These are phyloP conservation scores for Porodaedalea pini DNA, from an alignment of 1,284 basidiomycete genomes.

Conservation along the genomic window DNA sequence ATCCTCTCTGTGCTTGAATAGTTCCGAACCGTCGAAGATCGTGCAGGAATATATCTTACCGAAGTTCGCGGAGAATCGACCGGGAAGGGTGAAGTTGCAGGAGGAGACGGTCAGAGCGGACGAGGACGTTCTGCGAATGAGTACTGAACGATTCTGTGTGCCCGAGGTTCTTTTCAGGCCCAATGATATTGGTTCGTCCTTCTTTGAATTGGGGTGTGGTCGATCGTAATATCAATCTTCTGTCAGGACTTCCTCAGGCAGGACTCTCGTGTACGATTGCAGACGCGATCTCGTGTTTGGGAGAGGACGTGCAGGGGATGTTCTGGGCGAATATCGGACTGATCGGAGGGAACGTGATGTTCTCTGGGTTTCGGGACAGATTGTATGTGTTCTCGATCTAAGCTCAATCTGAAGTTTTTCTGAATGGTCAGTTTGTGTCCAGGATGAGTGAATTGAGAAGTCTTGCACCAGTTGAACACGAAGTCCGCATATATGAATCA, in stretches of 20 bases:
- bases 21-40: constrained; percentile 56
- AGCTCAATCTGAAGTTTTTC: neutral
- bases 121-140: constrained; percentile 83
- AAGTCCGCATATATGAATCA: constrained; percentile 69
- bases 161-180: constrained; percentile 89
- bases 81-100: constrained; percentile 60
- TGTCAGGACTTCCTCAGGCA: constrained; percentile 72
- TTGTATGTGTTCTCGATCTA: constrained; percentile 49
- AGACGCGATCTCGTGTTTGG: constrained; percentile 68
- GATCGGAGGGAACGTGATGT: constrained; percentile 78
- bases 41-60: constrained; percentile 88
- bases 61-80: constrained; percentile 72
- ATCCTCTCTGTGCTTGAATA: constrained; percentile 30
- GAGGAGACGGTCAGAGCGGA: constrained; percentile 53
- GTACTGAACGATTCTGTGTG: constrained; percentile 85
- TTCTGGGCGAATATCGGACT: constrained; percentile 93
- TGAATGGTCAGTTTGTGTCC: constrained; percentile 16
- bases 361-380: constrained; percentile 71
- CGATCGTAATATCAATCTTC: constrained; percentile 6
- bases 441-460: constrained; percentile 69
- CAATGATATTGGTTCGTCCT: constrained; percentile 73
- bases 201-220: constrained; percentile 19
- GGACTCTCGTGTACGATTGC: constrained; percentile 78
- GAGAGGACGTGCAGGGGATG: constrained; percentile 79
- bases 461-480: constrained; percentile 75